phyloP scores from a whole-genome alignment of 148 eudicot species.

The Agrostemma githago region DNA sequence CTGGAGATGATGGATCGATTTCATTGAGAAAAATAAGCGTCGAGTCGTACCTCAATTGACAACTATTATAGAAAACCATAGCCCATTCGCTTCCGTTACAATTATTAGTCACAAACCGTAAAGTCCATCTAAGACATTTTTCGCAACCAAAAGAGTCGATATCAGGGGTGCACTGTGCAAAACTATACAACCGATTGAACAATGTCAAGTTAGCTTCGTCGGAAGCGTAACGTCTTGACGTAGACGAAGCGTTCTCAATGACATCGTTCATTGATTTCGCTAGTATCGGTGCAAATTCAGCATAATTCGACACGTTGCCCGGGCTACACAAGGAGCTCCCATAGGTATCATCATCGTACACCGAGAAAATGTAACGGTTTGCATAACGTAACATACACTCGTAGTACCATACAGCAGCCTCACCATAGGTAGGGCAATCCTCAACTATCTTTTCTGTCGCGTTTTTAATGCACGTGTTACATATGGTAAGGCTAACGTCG shows the following conservation, averaged over 20 bases:
- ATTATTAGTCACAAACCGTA: background rate
- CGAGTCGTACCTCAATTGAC: slow-evolving; percentile 14
- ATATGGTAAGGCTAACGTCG: background rate
- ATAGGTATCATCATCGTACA: background rate
- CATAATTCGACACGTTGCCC: background rate
- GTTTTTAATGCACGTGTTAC: background rate
- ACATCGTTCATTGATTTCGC: background rate
- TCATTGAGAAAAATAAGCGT: background rate
- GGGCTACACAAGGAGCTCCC: background rate
- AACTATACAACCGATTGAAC: background rate
- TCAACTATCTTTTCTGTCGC: background rate
- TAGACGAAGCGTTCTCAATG: background rate
- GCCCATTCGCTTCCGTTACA: background rate
- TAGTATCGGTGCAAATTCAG: background rate
- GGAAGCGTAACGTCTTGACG: background rate
- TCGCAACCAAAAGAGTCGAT: background rate
- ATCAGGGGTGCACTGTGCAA: slow-evolving; percentile 16
- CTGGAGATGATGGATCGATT: background rate
- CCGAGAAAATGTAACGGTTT: background rate
- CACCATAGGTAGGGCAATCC: background rate
- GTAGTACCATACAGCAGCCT: slow-evolving; percentile 12
- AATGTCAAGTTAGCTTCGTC: background rate
- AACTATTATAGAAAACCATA: background rate
- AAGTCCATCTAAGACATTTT: background rate
- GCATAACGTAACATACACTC: slow-evolving; percentile 14